Base-by-base conservation (phyloP, 2,329 filamentous ascomycete species). In the Ilyonectria robusta region DNA sequence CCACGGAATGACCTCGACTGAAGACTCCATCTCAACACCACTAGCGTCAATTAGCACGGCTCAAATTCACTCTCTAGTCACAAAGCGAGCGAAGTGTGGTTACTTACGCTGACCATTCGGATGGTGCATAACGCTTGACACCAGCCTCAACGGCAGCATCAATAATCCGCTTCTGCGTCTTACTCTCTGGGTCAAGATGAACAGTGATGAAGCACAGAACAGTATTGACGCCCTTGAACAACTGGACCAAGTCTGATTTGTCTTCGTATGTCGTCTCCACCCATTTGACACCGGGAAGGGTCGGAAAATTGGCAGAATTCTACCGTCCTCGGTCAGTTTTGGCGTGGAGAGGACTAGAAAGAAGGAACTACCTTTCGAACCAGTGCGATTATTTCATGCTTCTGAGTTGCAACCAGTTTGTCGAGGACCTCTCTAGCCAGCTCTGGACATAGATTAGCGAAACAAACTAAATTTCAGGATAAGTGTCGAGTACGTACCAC, bases 51-150 rank as follows among this genome's bases (percentile, higher is more conserved):
- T n/a, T n/a, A 13, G 40, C 6, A 19, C 17, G 3, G 17, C 15
- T 42, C 17, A 13, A 42, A 42, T 6, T 15, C 17, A 2, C 40
- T 19, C 5, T 42, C 17, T 42, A 33, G 23, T 35, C 65, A 56
- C 10, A 40, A 4, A 31, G 17, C 26, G 7, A 50, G 33, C 21
- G 13, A 29, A 19, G 11, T 6, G 53, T 10, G 2, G 8, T 37
- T 26, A 37, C 19, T 7, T 67, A 84, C 83, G 76, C 79, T 23
- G 72, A 78, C 65, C 85, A 92, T 66, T 92, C 89, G 42, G 86
- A 87, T 2, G 89, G 88, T 1, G 91, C 84, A 74, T 89, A 91
- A 7, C 88, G 84, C 70, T 86, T 85, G 6, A 92, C 89, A 1
- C 88, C 87, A 1, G 88, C 89, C 3, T 81, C 80, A 44, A 90